Evolutionary conservation across 192 early-diverging fungal genomes (phyloP), one percentile per base, ranked within the genome.

Genomic region (Backusella liffmaniae): DNA sequence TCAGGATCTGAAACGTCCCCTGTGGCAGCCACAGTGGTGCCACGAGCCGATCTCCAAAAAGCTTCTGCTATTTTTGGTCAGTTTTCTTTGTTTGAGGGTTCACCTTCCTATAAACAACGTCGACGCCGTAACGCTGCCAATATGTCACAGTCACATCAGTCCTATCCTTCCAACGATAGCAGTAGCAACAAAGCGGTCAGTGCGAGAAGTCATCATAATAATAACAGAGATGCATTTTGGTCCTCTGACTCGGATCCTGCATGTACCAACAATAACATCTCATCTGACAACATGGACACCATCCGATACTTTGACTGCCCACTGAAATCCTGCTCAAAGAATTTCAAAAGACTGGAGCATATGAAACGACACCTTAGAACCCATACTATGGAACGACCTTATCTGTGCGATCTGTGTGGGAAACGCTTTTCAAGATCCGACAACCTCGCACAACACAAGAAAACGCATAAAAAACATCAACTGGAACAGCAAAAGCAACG

Each of bases 91-190:
- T 90, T 93, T 77, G 92, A 92, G 66, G 90, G 90, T 10, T 90
- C 90, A 0, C 91, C 92, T 41, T 90, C 86, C 2, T 93, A 92
- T 82, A 93, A 93, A 77, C 91, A 93, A 82, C 84, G 92, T 23
- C 80, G 90, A 39, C 79, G 90, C 49, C 79, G 88, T 36, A 83
- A 86, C 41, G 18, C 67, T 80, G 78, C 49, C 84, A 86, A 1
- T 6, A 35, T 44, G 67, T 15, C 73, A 62, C 32, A 35, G 37
- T 29, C 67, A 66, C 46, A 74, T 15, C 29, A 30, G 8, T 18
- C 56, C 26, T 13, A 62, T 62, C 1, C 56, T 62, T 62, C 10
- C 26, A 62, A 29, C 10, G 26, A 62, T 62, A 62, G 21, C 18
- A 59, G 21, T 59, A 59, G 23, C 26, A 62, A 9, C 56, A 62